Conservation (phyloP, 2,329 filamentous ascomycete species). For the Nemania sp. region DNA sequence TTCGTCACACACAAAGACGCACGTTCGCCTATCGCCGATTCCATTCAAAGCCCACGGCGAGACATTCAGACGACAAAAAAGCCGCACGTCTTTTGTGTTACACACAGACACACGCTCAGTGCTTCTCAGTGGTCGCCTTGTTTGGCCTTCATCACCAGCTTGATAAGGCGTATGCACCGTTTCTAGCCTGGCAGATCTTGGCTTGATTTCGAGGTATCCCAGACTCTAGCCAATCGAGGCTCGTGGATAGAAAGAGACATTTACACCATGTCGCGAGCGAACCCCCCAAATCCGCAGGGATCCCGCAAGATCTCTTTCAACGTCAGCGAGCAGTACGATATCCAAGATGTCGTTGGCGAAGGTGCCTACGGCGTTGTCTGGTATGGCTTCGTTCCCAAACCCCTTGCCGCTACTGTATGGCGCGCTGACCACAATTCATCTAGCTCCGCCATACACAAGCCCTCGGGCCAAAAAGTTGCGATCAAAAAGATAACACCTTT, state of each 20-base stretch:
- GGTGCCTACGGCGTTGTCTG: conserved; percentile 98
- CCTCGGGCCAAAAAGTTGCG: conserved; percentile 95
- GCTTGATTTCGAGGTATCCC: background rate
- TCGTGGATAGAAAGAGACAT: conserved; percentile 9
- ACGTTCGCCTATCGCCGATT: conserved; percentile 11
- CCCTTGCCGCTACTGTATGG: background rate
- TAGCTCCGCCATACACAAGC: conserved; percentile 96
- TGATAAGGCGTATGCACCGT: background rate
- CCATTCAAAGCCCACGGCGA: conserved; percentile 23
- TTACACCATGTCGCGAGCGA: conserved; percentile 58
- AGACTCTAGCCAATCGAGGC: background rate
- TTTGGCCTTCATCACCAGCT: conserved; percentile 4
- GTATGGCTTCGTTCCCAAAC: conserved; percentile 57
- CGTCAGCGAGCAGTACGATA: conserved; percentile 98
- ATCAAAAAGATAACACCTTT: conserved; percentile 99
- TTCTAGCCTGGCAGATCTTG: conserved; percentile 1
- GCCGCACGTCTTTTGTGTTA: conserved; percentile 6
- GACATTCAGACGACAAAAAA: conserved; percentile 6
- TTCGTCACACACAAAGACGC: conserved; percentile 34
- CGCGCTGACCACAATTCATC: conserved; percentile 16
- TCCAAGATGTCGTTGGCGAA: conserved; percentile 98
- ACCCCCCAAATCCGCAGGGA: conserved; percentile 60
- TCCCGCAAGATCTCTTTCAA: conserved; percentile 99
- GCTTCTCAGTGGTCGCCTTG: background rate
- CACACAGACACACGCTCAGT: background rate